phyloP scores from a whole-genome alignment of 1,139 yeast species.

The Kodamaea ohmeri region DNA sequence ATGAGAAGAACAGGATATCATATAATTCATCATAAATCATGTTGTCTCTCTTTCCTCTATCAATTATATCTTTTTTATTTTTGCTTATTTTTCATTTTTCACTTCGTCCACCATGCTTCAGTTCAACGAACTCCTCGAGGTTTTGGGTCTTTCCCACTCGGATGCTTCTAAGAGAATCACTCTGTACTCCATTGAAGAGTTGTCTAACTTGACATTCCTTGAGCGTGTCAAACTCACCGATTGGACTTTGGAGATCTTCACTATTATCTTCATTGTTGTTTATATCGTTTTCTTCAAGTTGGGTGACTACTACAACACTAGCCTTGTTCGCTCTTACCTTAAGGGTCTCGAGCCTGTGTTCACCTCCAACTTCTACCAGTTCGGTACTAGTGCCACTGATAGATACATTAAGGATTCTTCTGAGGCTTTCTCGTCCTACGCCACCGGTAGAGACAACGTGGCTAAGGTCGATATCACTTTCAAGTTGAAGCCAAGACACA shows the following conservation, averaged over 20 bases:
- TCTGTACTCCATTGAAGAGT: conserved; percentile 49
- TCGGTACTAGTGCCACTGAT: conserved; percentile 58
- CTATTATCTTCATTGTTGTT: conserved; percentile 48
- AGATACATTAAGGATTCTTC: conserved; percentile 62
- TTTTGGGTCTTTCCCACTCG: conserved; percentile 1
- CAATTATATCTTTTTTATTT: background rate
- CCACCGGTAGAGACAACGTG: conserved; percentile 83
- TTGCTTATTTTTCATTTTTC: conserved; percentile 8
- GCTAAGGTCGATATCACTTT: conserved; percentile 60
- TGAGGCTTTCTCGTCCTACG: conserved; percentile 72
- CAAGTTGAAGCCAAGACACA: conserved; percentile 76
- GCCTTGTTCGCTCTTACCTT: conserved; percentile 51
- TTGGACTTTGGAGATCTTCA: conserved; percentile 72
- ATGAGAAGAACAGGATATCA: too few relatives aligned
- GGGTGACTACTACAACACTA: conserved; percentile 61
- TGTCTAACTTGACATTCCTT: conserved; percentile 45
- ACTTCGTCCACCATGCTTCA: conserved; percentile 4
- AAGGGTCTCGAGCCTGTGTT: conserved; percentile 46
- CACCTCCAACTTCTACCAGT: conserved; percentile 70
- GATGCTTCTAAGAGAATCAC: conserved; percentile 24
- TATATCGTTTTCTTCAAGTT: conserved; percentile 48
- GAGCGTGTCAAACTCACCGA: conserved; percentile 55
- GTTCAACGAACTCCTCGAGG: conserved; percentile 6
- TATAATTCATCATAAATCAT: too few relatives aligned
- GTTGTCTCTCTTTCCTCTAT: background rate